phyloP scores from a whole-genome alignment of 441 rosid genomes.

The Syzygium syzygioides region DNA sequence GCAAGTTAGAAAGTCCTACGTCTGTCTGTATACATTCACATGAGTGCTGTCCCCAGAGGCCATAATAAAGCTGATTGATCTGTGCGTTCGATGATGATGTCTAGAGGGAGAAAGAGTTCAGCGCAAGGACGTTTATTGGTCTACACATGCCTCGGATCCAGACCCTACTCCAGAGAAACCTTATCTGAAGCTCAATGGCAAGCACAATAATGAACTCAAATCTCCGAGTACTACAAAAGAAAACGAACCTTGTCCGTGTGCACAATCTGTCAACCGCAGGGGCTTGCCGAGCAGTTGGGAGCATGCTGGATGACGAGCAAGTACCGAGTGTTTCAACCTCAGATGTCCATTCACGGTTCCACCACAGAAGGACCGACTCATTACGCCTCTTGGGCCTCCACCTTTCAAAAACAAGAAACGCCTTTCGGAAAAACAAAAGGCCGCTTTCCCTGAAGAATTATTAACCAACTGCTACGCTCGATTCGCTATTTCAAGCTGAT shows the following conservation, averaged over 20 bases:
- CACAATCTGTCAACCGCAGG: neutral
- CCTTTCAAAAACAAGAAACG: neutral
- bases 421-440: neutral
- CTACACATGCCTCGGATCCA: neutral
- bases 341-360: neutral
- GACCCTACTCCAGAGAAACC: neutral
- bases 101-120: neutral
- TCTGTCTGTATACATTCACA: neutral
- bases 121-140: neutral
- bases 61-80: neutral
- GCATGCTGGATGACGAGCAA: neutral
- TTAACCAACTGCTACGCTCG: neutral
- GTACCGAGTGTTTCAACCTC: neutral
- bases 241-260: neutral
- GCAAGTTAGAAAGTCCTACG: neutral
- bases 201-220: neutral
- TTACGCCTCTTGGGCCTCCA: neutral
- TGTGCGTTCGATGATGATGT: neutral
- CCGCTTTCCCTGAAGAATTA: neutral
- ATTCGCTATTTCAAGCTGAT: neutral
- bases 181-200: neutral
- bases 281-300: neutral
- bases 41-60: neutral
- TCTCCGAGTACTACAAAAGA: neutral
- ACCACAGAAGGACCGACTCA: neutral